Base-by-base conservation (phyloP, 139 green algal genomes). In the Pedinophyceae sp. region DNA sequence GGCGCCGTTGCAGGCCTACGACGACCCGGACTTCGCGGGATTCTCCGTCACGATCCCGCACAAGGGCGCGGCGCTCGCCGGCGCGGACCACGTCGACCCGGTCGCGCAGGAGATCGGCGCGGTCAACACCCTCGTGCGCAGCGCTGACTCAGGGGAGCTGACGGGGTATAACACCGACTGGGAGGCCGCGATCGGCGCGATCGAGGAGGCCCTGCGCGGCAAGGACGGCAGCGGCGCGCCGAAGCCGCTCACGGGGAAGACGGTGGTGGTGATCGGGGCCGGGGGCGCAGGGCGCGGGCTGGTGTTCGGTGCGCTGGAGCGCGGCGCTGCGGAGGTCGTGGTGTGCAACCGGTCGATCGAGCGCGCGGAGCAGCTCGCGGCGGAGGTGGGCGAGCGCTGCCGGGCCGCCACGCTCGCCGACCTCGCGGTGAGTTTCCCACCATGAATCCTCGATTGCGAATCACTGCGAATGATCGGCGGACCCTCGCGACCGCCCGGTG, bases 121-220 rank as follows among this genome's bases (percentile, higher is more conserved):
- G 2, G 79, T 82, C 45, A 98, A 98, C 77, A 98, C 90, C 17
- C 68, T 97, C 4, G 73, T 98, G 24, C 65, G 81, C 2, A 66
- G 76, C 54, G n/a, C 54, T 3, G 74, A 82, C 40, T n/a, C n/a
- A n/a, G 80, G 76, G 24, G 62, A 25, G 0, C 81, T 86, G 22
- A 81, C 78, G 40, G 88, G 70, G 0, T 91, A 86, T 78, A 97
- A 97, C 76, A 97, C 89, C 1, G 89, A 97, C 67, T 95, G 78
- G 75, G 48, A 51, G 0, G 89, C 89, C 0, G 89, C 89, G 13
- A 89, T 96, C 27, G 58, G 41, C 0, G 87, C 88, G 6, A 91
- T 97, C 25, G 88, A 94, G 74, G 51, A 70, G 1, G 74, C 73
- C 6, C 57, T 93, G 30, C 27, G 55, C 1, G 5, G 16, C 3